Evolutionary conservation across 2,329 filamentous ascomycete species (phyloP).

Genomic region (Stagonosporopsis tanaceti): DNA sequence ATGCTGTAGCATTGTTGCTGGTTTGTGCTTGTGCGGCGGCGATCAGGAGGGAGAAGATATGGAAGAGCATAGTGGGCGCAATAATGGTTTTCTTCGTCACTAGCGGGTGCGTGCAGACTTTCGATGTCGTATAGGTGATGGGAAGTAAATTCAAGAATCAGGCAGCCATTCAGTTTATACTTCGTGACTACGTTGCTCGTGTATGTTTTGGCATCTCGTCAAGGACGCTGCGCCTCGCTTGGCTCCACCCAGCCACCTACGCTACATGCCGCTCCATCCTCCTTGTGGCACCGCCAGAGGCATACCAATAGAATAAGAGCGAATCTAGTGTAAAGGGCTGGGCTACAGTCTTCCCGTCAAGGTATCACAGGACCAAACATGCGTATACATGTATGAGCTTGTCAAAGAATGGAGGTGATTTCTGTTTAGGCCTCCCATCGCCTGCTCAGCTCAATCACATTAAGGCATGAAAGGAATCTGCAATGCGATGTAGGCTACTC

Average conservation of each 20-base stretch:
- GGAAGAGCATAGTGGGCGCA: constrained; percentile 5
- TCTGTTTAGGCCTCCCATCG: background rate
- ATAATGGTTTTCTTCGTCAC: background rate
- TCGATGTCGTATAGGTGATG: background rate
- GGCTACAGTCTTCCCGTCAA: background rate
- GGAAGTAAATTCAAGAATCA: background rate
- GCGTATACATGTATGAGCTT: background rate
- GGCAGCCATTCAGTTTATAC: background rate
- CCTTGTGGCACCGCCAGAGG: background rate
- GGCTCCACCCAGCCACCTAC: constrained; percentile 10
- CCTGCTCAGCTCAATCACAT: background rate
- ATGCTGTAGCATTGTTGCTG: background rate
- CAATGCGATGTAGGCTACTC: background rate
- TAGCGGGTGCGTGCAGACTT: background rate
- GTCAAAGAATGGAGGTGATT: background rate
- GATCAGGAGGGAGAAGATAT: background rate
- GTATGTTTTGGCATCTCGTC: background rate
- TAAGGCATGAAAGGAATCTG: background rate
- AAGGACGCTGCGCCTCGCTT: constrained; percentile 15
- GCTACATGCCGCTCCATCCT: constrained; percentile 8
- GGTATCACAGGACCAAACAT: too few species aligned
- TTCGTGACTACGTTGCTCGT: background rate
- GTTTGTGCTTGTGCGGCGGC: constrained; percentile 6
- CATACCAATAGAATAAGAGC: background rate
- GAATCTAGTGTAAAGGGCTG: background rate